Evolutionary conservation across 1,284 basidiomycete genomes (phyloP).

Genomic region (Malassezia furfur): DNA sequence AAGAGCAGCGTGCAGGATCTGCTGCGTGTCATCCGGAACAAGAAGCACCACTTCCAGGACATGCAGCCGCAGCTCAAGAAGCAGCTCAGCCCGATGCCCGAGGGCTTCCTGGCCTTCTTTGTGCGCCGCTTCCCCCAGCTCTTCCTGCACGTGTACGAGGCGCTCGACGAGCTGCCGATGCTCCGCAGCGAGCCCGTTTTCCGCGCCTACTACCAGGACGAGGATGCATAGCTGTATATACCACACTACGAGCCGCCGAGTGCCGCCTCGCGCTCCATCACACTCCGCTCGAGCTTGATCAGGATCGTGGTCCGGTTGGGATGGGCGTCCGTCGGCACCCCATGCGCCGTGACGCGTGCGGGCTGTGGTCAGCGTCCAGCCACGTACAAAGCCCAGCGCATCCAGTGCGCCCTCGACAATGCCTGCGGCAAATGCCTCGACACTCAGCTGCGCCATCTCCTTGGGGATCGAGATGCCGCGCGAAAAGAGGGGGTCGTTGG

Average conservation of each 20-base stretch:
- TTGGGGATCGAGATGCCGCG: constrained; percentile 83
- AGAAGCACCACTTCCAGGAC: constrained; percentile 99
- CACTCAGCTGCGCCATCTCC: constrained; percentile 85
- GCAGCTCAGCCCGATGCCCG: constrained; percentile 76
- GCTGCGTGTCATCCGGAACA: constrained; percentile 83
- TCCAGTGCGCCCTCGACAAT: constrained; percentile 95
- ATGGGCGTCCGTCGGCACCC: constrained; percentile 69
- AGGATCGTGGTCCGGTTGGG: constrained; percentile 54
- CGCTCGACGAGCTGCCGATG: constrained; percentile 55
- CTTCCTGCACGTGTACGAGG: constrained; percentile 81
- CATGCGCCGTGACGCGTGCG: constrained; percentile 89
- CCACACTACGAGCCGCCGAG: constrained; percentile 19
- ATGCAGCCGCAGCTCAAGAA: constrained; percentile 78
- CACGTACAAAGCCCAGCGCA: constrained; percentile 84
- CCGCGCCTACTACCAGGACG: constrained; percentile 23
- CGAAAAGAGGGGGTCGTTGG: constrained; percentile 86
- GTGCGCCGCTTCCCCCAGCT: constrained; percentile 79
- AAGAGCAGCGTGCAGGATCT: constrained; percentile 80
- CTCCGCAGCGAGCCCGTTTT: constrained; percentile 35
- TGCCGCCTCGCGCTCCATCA: constrained; percentile 43
- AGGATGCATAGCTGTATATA: constrained; percentile 7
- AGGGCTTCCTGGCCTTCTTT: constrained; percentile 85
- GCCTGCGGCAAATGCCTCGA: constrained; percentile 91
- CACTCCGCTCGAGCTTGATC: constrained; percentile 40
- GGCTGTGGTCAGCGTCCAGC: constrained; percentile 56